Base-by-base conservation (phyloP, 495 filamentous ascomycete genomes). In the Extremus antarcticus region DNA sequence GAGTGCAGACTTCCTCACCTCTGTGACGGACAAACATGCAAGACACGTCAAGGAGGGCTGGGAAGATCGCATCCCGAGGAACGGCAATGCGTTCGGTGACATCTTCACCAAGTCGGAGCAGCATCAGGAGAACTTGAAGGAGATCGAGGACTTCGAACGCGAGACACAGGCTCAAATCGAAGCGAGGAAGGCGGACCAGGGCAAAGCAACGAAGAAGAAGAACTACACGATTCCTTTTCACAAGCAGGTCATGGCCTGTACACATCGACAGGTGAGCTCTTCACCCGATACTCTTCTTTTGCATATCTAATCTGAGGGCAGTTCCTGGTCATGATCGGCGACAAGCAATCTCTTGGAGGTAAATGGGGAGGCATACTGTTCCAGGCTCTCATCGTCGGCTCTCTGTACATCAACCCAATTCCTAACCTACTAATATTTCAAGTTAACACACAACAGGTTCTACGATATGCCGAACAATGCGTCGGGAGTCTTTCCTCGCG, bases 381-480 rank as follows among this genome's bases (percentile, higher is more conserved):
- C 66, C 82, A 87, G 60, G 80, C 83, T 22, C 69, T 92, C 4
- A 86, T 94, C 51, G 77, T 90, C 19, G 87, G 88, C 38, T 84
- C 79, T 54, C 63, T 90, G 11, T 94, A 90, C 63, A 90, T 79
- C 67, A 71, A 88, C 43, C 20, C 7, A 35, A 7, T 4, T n/a
- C n/a, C n/a, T n/a, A n/a, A n/a, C n/a, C n/a, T n/a, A n/a, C n/a
- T n/a, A n/a, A n/a, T n/a, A n/a, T n/a, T 35, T 13, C 4, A 13
- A 35, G 29, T 13, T 35, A 35, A 35, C 13, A 13, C 13, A 7
- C 13, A 4, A 13, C 29, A 35, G 29, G 13, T 94, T 90, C 63
- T 91, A 79, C 67, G 72, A 89, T 43, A 75, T 83, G 0, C 84
- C 84, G 8, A 9, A 48, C 8, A 48, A 3, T 48, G 20, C 46